Conservation (phyloP, 768 basidiomycete genomes). For the Pulveroboletus sp. region DNA sequence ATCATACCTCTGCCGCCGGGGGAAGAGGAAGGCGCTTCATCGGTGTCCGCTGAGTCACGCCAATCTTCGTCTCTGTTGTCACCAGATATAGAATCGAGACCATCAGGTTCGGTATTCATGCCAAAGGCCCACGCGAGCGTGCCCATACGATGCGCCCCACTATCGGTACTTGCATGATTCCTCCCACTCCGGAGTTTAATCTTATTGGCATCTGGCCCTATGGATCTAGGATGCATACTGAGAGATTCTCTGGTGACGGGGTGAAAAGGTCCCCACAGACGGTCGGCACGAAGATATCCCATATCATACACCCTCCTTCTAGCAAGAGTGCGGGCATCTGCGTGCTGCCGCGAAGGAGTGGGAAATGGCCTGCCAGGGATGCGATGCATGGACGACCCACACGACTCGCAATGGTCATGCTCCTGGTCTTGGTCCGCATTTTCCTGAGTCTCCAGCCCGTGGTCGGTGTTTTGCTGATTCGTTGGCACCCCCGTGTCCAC, state of each 20-base stretch:
- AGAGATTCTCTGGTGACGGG: conserved; percentile 11
- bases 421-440: not conserved
- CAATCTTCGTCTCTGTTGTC: conserved; percentile 23
- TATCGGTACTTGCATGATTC: not conserved
- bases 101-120: conserved; percentile 9
- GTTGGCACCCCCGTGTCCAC: not conserved
- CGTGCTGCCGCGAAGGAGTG: conserved; percentile 9
- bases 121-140: conserved; percentile 19
- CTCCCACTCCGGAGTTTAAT: not conserved
- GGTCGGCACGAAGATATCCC: conserved; percentile 26
- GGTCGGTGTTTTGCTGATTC: not conserved
- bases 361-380: conserved; percentile 6
- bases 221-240: not conserved
- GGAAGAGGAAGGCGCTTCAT: not conserved
- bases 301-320: conserved; percentile 30
- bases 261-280: conserved; percentile 28
- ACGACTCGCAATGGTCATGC: not conserved
- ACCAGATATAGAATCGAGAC: conserved; percentile 8
- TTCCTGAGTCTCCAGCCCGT: not conserved
- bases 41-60: conserved; percentile 6
- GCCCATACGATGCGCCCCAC: not conserved
- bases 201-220: not conserved
- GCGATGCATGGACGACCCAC: not conserved
- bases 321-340: conserved; percentile 26
- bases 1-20: not conserved